Percentiles rank a stretch among this genome's conserved stretches.
Conservation (phyloP, 2,329 filamentous ascomycete genomes). For the Cordyceps tenuipes region DNA sequence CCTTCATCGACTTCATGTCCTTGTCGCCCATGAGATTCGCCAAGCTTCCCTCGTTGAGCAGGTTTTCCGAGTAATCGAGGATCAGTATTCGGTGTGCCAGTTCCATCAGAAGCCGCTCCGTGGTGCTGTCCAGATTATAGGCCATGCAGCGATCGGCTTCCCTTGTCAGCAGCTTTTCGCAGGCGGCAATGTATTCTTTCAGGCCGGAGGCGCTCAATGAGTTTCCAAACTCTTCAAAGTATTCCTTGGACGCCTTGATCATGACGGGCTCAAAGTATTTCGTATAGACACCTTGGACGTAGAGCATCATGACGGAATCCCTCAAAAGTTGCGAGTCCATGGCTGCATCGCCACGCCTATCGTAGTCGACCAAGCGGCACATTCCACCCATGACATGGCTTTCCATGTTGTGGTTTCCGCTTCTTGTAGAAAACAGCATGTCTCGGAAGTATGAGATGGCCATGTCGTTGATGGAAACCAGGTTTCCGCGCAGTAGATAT, state of each 20-base stretch:
- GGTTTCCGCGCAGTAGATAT: slow-evolving; percentile 67
- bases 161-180: slow-evolving; percentile 57
- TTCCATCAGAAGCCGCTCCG: slow-evolving; percentile 66
- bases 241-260: slow-evolving; percentile 57
- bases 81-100: slow-evolving; percentile 68
- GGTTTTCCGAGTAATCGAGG: slow-evolving; percentile 53
- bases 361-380: slow-evolving; percentile 65
- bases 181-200: slow-evolving; percentile 66
- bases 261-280: slow-evolving; percentile 72
- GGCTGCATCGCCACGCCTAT: slow-evolving; percentile 50
- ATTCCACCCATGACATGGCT: slow-evolving; percentile 42
- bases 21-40: slow-evolving; percentile 64
- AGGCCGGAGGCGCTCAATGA: slow-evolving; percentile 55
- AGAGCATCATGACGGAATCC: slow-evolving; percentile 71
- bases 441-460: slow-evolving; percentile 66
- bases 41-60: slow-evolving; percentile 60
- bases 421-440: slow-evolving; percentile 36
- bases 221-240: slow-evolving; percentile 62
- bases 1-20: slow-evolving; percentile 61
- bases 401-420: slow-evolving; percentile 21
- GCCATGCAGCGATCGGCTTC: slow-evolving; percentile 72
- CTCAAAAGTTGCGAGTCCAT: slow-evolving; percentile 61
- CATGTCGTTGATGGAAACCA: slow-evolving; percentile 71
- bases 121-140: slow-evolving; percentile 76
- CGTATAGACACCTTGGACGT: slow-evolving; percentile 74